Evolutionary conservation across 495 filamentous ascomycete species (phyloP), one percentile per base, ranked within the genome.

Genomic region (Xylaria bambusicola): DNA sequence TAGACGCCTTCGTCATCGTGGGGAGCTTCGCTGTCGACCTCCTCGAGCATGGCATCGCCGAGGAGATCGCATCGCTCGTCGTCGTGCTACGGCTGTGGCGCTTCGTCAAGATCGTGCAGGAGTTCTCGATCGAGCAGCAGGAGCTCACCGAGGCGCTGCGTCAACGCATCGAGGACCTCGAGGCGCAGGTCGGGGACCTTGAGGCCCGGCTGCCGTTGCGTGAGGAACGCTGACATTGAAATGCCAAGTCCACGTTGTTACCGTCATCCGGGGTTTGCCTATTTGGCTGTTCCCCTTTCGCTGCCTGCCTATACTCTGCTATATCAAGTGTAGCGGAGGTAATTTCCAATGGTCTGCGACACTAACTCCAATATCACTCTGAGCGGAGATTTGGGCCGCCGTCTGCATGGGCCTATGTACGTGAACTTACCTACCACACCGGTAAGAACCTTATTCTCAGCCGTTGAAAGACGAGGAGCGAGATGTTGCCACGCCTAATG

Each of bases 61-160:
- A 85, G 67, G 82, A 88, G 68, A 77, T 87, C 6, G 85, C 80
- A 4, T 85, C 82, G 3, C 73, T 89, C 1, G 77, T 89, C 29
- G 77, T 90, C 45, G 73, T 86, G 2, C 68, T 89, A 51, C 79
- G 87, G 52, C 73, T 90, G 1, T 88, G 86, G 84, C 79, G 87
- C 24, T 78, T 90, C 33, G 82, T 88, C 63, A 86, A 88, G 73
- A 86, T 88, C 51, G 76, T 85, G 15, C 84, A 88, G 52, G 85
- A 88, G 71, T 71, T 87, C 48, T 79, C 78, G 26, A 76, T 82
- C n/a, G 83, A 80, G 4, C 82, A 80, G 27, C 69, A 78, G 33
- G 84, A 87, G 70, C 56, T 58, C 53, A 61, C 58, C 15, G 64
- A 80, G 42, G 64, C 64, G 5, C 70, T 83, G 20, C 65, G 73